Conservation (phyloP, 2,329 filamentous ascomycete genomes). For the Penicillium sp. region DNA sequence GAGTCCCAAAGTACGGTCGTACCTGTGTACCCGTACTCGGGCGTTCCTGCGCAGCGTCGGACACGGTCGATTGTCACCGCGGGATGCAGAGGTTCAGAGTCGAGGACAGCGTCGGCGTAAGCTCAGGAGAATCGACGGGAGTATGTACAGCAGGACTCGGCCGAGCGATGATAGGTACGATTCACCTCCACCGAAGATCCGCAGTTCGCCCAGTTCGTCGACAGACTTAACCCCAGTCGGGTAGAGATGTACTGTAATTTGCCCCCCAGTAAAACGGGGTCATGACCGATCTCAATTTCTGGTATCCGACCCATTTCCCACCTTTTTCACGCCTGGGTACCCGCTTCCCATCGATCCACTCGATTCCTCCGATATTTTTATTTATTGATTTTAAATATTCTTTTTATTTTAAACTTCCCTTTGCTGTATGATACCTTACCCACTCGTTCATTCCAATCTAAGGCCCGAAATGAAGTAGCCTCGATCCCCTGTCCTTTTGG, state of each 20-base stretch:
- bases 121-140: too few relatives aligned
- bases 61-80: not conserved
- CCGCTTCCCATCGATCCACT: constrained; percentile 11
- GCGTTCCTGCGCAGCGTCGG: constrained; percentile 16
- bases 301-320: not conserved
- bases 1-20: not conserved
- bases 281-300: constrained; percentile 15
- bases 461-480: constrained; percentile 23
- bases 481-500: constrained; percentile 19
- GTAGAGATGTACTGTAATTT: constrained; percentile 17
- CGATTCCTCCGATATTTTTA: constrained; percentile 14
- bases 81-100: too few relatives aligned
- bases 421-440: constrained; percentile 8
- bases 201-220: constrained; percentile 14
- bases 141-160: too few relatives aligned
- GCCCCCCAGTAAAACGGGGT: constrained; percentile 17
- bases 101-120: too few relatives aligned
- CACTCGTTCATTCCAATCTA: constrained; percentile 21
- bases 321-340: not conserved
- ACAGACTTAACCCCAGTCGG: too few relatives aligned
- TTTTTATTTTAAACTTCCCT: constrained; percentile 9
- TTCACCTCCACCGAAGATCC: constrained; percentile 17
- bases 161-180: constrained; percentile 16
- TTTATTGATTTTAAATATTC: not conserved
- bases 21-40: not conserved